A percentile compares a stretch with the other conserved stretches of the same genome.
phyloP scores from a whole-genome alignment of 2,329 filamentous ascomycete genomes.

The Alternaria atra region DNA sequence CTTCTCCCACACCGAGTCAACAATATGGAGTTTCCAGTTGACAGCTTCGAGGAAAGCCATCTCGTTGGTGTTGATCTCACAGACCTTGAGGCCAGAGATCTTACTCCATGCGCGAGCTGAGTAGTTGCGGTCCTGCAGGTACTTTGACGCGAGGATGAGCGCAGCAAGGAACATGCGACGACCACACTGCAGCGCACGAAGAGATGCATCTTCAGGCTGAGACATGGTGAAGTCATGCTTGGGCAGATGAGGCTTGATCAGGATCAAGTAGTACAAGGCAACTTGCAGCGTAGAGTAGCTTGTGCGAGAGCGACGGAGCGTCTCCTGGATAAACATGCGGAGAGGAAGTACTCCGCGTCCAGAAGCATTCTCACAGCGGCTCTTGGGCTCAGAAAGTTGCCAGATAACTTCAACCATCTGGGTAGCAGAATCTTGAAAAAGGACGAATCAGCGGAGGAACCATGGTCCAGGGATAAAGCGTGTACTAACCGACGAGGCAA shows the following conservation, averaged over 20 bases:
- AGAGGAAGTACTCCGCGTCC: conserved; percentile 85
- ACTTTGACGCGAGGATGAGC: conserved; percentile 95
- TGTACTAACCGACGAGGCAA: conserved; percentile 90
- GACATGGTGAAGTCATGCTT: conserved; percentile 86
- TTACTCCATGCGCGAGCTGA: conserved; percentile 98
- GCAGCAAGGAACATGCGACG: conserved; percentile 97
- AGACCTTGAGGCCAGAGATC: conserved; percentile 92
- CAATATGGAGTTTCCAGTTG: conserved; percentile 94
- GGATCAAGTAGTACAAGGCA: conserved; percentile 92
- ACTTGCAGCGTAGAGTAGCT: conserved; percentile 98
- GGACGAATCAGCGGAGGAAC: conserved; percentile 39
- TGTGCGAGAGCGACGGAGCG: conserved; percentile 89
- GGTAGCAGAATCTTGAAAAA: conserved; percentile 84
- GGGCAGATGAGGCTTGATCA: conserved; percentile 91
- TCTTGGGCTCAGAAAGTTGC: conserved; percentile 85
- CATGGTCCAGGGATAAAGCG: conserved; percentile 45
- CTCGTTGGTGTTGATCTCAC: conserved; percentile 97
- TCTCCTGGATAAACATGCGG: conserved; percentile 97
- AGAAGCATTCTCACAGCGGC: conserved; percentile 71
- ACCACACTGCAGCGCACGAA: conserved; percentile 89
- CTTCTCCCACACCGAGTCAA: conserved; percentile 84
- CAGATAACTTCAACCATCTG: conserved; percentile 98
- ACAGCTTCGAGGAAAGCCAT: conserved; percentile 89
- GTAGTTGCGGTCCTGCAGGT: conserved; percentile 97
- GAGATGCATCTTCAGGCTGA: conserved; percentile 76